phyloP scores from a whole-genome alignment of 805 yeast genomes.

The Blastobotrys muscicola region DNA sequence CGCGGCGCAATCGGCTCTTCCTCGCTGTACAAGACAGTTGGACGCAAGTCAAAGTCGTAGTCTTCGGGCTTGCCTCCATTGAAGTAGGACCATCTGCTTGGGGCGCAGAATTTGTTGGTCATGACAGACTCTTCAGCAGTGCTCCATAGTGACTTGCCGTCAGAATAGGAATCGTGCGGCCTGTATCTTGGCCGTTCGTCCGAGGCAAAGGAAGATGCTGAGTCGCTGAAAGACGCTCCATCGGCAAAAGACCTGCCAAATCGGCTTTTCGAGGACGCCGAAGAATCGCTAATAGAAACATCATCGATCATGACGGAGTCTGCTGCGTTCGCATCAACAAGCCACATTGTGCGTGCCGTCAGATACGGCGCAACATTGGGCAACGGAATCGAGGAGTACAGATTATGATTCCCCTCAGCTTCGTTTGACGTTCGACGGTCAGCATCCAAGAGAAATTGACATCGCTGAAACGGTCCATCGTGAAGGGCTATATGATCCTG shows the following conservation, averaged over 20 bases:
- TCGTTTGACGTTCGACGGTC: constrained; percentile 39
- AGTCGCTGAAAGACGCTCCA: too few relatives aligned
- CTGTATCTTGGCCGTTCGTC: too few relatives aligned
- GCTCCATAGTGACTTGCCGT: too few relatives aligned
- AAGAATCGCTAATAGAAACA: background rate
- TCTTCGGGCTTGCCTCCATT: background rate
- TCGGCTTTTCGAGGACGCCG: background rate
- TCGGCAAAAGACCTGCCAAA: background rate
- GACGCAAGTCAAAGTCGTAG: constrained; percentile 9
- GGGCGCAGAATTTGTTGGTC: too few relatives aligned
- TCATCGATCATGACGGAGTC: background rate
- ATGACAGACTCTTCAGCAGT: too few relatives aligned
- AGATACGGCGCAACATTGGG: constrained; percentile 59
- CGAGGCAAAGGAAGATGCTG: too few relatives aligned
- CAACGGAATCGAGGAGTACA: constrained; percentile 50
- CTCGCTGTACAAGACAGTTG: constrained; percentile 9
- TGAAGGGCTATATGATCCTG: constrained; percentile 55
- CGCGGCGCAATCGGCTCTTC: constrained; percentile 8
- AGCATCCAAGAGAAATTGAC: constrained; percentile 57
- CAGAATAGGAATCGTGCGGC: too few relatives aligned
- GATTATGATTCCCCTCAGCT: constrained; percentile 39
- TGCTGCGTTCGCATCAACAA: constrained; percentile 21
- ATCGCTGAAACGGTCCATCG: constrained; percentile 78
- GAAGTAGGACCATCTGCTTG: too few relatives aligned
- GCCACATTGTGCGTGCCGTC: constrained; percentile 38